Evolutionary conservation across 2,329 filamentous ascomycete genomes (phyloP), one percentile per base, ranked within the genome.

Genomic region (Fusarium acutatum): DNA sequence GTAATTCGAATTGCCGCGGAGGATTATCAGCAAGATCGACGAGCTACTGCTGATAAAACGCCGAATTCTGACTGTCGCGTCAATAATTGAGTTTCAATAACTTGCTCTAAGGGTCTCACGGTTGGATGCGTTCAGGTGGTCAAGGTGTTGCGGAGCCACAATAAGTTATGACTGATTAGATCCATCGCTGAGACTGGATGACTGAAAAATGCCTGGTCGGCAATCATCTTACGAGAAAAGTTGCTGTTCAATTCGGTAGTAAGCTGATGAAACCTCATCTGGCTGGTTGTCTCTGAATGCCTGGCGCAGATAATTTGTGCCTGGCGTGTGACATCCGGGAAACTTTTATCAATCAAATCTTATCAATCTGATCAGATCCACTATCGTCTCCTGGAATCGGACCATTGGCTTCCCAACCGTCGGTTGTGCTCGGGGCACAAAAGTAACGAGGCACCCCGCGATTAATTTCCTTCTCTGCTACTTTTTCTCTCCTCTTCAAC

Each of bases 271-370:
- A 50, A 32, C n/a, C 8, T 24, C 5, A n/a, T 46, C 32, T 69
- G 60, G 49, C n/a, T 57, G 69, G 61, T 37, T 22, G 38, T 28
- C 44, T 54, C 8, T 11, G 30, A 37, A 43, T 75, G 72, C 72
- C 69, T 74, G 74, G 72, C 74, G 56, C n/a, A 41, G 7, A 28
- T 50, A 13, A 15, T 44, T 47, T 28, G 17, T 77, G 75, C 75
- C 75, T 77, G 72, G 75, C 74, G 70, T 62, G 67, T 52, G 59
- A 50, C 53, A 49, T 56, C 67, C 58, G 71, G 72, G 67, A 76
- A 76, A 73, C 71, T 81, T 81, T 84, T 83, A 84, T 84, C 82
- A 84, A 84, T 84, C 82, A 79, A 81, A 85, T 85, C 84, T 85
- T 84, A 85, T 85, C 84, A 85, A 85, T 85, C 84, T 78, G 79